Base-by-base conservation (phyloP, 495 filamentous ascomycete genomes). In the Tuber brumale region DNA sequence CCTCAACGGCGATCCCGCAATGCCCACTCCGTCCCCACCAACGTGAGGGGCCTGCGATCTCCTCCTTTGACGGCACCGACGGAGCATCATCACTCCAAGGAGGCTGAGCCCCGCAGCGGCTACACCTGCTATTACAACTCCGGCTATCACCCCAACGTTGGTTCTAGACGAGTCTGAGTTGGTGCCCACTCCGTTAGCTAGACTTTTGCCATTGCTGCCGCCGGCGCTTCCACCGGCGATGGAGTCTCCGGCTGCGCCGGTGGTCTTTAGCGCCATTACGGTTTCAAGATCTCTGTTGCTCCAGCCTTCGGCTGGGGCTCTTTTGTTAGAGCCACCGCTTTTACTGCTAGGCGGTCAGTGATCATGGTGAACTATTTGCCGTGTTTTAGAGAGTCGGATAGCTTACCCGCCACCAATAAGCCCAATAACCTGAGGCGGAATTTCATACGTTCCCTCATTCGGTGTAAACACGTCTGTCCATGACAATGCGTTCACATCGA, bases 401-500 rank as follows among this genome's bases (percentile, higher is more conserved):
- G 9, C 46, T 51, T 51, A 51, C 46, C 23, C 19, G 46, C 21
- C 46, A 23, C 46, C 19, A 8, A 51, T 51, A 51, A 51, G 46
- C 4, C 7, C 19, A 23, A 9, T 51, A 51, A 51, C 19, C 1
- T 9, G 6, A 0, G 19, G 19, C 0, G 46, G 46, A 9, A 51
- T 51, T 51, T 51, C 46, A 18, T 23, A 51, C 7, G 5, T 51
- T 21, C 46, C 74, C 27, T 71, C 39, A 57, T 66, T 27, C 2
- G 74, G 69, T n/a, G 42, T 42, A 45, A 69, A 78, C 14, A 27
- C 16, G 31, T 76, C 74, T 14, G 69, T 42, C 76, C 70, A 78
- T 27, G 37, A 39, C 5, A 19, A n/a, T 31, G 57, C 69, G 16
- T 43, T 46, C 19, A 73, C 18, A 51, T 78, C 70, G 21, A 76